Evolutionary conservation across 2,329 filamentous ascomycete species (phyloP).

Genomic region (Cercospora nicotianae): DNA sequence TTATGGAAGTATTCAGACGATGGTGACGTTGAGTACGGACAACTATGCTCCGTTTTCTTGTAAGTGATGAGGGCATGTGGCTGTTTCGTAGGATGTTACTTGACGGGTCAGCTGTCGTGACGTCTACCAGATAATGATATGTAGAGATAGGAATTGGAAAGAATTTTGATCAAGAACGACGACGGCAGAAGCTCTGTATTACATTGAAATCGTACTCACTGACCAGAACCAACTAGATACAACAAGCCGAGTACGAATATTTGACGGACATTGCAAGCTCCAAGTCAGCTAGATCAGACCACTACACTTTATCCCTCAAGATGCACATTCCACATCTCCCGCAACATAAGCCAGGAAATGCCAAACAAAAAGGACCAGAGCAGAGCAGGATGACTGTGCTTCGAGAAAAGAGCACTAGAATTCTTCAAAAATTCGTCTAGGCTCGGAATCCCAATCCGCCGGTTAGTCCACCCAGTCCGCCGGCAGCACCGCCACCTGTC

Average conservation of each 20-base stretch:
- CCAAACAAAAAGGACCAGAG: too few species aligned
- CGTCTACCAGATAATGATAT: not conserved
- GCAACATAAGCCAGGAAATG: too few species aligned
- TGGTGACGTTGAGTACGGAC: slow-evolving; percentile 10
- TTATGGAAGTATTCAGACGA: slow-evolving; percentile 18
- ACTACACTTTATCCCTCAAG: not conserved
- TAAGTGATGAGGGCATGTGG: not conserved
- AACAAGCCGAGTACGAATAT: not conserved
- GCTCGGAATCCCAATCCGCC: too few species aligned
- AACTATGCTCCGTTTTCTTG: slow-evolving; percentile 17
- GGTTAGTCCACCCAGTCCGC: too few species aligned
- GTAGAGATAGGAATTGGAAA: not conserved
- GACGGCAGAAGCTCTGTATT: not conserved
- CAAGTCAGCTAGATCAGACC: not conserved
- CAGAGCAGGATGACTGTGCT: too few species aligned
- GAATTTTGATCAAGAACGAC: not conserved
- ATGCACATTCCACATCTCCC: too few species aligned
- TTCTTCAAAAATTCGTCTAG: too few species aligned
- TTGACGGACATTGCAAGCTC: not conserved
- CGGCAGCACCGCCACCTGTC: too few species aligned
- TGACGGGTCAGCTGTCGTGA: not conserved
- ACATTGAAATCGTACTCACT: not conserved
- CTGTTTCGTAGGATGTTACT: not conserved
- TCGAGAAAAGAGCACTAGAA: too few species aligned
- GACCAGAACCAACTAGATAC: not conserved